Conservation (phyloP, 495 filamentous ascomycete genomes). For the Xylaria castorea region DNA sequence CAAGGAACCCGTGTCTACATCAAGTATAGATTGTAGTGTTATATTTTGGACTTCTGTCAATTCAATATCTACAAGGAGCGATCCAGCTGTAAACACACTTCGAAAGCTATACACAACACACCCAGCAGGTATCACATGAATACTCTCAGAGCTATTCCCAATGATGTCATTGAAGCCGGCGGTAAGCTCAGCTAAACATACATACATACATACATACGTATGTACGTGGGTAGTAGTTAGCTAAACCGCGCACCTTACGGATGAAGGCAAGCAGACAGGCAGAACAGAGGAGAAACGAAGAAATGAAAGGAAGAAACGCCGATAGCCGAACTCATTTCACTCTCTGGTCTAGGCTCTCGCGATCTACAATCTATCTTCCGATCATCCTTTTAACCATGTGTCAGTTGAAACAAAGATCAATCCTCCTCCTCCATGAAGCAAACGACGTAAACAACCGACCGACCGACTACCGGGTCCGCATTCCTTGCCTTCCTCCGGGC, state of each 20-base stretch:
- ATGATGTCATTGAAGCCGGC: background rate
- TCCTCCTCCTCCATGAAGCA: background rate
- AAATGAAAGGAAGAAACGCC: background rate
- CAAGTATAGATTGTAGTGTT: background rate
- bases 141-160: background rate
- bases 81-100: background rate
- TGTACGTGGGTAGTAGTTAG: too few relatives aligned
- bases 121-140: background rate
- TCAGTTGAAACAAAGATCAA: background rate
- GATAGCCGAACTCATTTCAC: background rate
- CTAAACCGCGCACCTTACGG: background rate
- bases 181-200: background rate
- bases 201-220: background rate
- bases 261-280: too few relatives aligned
- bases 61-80: background rate
- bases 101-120: background rate
- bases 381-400: background rate
- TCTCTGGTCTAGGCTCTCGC: too few relatives aligned
- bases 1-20: background rate
- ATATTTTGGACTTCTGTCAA: too few relatives aligned
- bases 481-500: conserved; percentile 7
- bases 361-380: background rate
- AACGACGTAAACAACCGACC: background rate
- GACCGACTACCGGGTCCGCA: background rate
- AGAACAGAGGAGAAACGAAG: background rate